phyloP scores from a whole-genome alignment of 495 filamentous ascomycete species.

The Friedmanniomyces simplex region DNA sequence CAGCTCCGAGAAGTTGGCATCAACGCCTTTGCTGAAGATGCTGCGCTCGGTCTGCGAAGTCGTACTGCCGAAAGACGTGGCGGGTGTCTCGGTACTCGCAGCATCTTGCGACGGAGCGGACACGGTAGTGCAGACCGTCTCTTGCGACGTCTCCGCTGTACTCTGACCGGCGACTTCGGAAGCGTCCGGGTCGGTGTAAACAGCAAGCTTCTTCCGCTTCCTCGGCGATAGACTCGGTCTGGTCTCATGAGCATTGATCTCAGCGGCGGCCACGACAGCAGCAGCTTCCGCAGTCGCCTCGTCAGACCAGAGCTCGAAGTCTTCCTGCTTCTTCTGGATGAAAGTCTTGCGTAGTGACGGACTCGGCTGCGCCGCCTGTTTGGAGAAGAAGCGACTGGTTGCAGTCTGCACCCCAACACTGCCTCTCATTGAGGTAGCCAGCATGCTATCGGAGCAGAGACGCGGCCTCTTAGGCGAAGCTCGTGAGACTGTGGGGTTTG shows the following conservation, averaged over 20 bases:
- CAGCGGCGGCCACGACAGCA: slow-evolving; percentile 39
- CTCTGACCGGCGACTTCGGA: background rate
- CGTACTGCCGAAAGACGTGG: slow-evolving; percentile 4
- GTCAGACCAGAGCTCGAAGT: slow-evolving; percentile 55
- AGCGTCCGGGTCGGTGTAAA: slow-evolving; percentile 22
- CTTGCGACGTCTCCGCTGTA: slow-evolving; percentile 1
- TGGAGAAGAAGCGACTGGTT: slow-evolving; percentile 51
- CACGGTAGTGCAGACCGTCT: background rate
- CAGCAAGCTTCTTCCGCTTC: slow-evolving; percentile 26
- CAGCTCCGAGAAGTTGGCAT: slow-evolving; percentile 5
- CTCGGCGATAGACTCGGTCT: slow-evolving; percentile 19
- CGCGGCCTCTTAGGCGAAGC: slow-evolving; percentile 48
- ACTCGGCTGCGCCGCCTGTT: slow-evolving; percentile 34
- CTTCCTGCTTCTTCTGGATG: slow-evolving; percentile 40
- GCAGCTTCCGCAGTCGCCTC: slow-evolving; percentile 55
- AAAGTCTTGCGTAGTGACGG: slow-evolving; percentile 41
- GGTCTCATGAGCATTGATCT: background rate
- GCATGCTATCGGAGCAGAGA: slow-evolving; percentile 47
- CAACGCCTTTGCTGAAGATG: slow-evolving; percentile 14
- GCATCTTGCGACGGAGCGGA: background rate
- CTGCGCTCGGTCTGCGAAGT: background rate
- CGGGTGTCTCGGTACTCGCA: background rate
- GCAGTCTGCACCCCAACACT: slow-evolving; percentile 15
- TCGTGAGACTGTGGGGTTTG: slow-evolving; percentile 5
- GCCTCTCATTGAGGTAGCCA: slow-evolving; percentile 17